Conservation (phyloP, 495 filamentous ascomycete species). For the Choiromyces venosus region DNA sequence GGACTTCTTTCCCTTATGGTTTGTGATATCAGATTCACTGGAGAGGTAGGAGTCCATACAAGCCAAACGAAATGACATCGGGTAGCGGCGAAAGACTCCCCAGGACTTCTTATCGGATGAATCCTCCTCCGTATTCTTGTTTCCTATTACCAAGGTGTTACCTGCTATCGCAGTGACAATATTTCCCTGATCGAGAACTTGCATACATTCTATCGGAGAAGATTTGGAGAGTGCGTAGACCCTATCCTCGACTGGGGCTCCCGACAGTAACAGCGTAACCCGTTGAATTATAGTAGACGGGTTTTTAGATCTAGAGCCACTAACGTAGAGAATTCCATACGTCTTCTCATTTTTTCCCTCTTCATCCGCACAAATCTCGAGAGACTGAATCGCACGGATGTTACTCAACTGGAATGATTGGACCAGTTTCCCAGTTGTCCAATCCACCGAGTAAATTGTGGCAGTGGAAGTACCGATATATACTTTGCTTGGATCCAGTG, state of each 20-base stretch:
- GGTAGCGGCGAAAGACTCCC: constrained; percentile 28
- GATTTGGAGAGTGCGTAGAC: constrained; percentile 6
- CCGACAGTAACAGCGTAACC: background rate
- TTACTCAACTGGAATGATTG: constrained; percentile 48
- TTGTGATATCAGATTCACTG: constrained; percentile 18
- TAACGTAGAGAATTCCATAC: constrained; percentile 25
- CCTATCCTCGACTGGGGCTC: constrained; percentile 3
- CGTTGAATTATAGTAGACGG: constrained; percentile 5
- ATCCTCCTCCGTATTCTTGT: constrained; percentile 13
- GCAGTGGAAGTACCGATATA: constrained; percentile 67
- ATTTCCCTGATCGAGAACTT: constrained; percentile 45
- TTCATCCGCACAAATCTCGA: constrained; percentile 36
- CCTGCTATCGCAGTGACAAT: constrained; percentile 43
- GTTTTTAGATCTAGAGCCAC: constrained; percentile 4
- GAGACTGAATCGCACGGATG: constrained; percentile 38
- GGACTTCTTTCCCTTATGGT: constrained; percentile 40
- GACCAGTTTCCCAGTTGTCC: constrained; percentile 56
- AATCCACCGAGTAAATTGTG: constrained; percentile 66
- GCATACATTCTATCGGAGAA: constrained; percentile 17
- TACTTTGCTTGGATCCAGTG: constrained; percentile 53
- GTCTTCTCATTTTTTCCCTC: constrained; percentile 15
- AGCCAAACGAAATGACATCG: constrained; percentile 28
- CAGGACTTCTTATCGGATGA: constrained; percentile 18
- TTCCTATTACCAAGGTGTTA: constrained; percentile 27
- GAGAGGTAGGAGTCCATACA: constrained; percentile 54